phyloP scores from a whole-genome alignment of 352 stramenopile genomes.

The Phytophthora sp. region DNA sequence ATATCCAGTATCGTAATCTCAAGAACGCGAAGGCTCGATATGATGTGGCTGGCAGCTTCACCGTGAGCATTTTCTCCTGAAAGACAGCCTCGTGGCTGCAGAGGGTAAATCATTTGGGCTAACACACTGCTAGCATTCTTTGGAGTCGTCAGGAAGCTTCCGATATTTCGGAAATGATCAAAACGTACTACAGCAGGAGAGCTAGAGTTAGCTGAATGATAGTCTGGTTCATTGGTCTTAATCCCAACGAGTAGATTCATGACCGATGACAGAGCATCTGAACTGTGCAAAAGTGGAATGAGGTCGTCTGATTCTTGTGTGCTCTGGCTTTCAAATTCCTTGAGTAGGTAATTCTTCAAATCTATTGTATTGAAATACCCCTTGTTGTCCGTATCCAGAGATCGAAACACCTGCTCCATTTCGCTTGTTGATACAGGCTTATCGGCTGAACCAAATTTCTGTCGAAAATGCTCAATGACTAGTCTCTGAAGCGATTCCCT shows the following conservation, averaged over 20 bases:
- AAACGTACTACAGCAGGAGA: slow-evolving; percentile 17
- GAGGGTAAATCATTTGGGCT: too few species aligned
- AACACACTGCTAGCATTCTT: too few species aligned
- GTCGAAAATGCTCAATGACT: slow-evolving; percentile 31
- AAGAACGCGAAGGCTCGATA: slow-evolving; percentile 38
- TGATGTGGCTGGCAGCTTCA: neutral
- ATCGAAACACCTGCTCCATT: slow-evolving; percentile 40
- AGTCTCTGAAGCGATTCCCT: slow-evolving; percentile 24
- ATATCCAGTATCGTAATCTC: slow-evolving; percentile 48
- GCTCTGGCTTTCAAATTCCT: neutral
- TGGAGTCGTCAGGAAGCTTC: too few species aligned
- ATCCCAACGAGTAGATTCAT: slow-evolving; percentile 18
- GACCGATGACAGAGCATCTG: slow-evolving; percentile 20
- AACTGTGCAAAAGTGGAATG: slow-evolving; percentile 12
- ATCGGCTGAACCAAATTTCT: slow-evolving; percentile 6
- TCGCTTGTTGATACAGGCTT: slow-evolving; percentile 30
- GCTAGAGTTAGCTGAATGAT: neutral
- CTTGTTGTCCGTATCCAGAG: slow-evolving; percentile 48
- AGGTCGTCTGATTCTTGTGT: neutral
- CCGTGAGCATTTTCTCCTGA: neutral
- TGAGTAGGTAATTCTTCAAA: slow-evolving; percentile 26
- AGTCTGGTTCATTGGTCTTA: neutral
- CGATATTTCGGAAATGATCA: slow-evolving; percentile 23
- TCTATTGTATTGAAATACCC: slow-evolving; percentile 50
- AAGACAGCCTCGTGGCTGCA: too few species aligned